Conservation (phyloP, 495 filamentous ascomycete species). For the Hypoxylon trugodes region DNA sequence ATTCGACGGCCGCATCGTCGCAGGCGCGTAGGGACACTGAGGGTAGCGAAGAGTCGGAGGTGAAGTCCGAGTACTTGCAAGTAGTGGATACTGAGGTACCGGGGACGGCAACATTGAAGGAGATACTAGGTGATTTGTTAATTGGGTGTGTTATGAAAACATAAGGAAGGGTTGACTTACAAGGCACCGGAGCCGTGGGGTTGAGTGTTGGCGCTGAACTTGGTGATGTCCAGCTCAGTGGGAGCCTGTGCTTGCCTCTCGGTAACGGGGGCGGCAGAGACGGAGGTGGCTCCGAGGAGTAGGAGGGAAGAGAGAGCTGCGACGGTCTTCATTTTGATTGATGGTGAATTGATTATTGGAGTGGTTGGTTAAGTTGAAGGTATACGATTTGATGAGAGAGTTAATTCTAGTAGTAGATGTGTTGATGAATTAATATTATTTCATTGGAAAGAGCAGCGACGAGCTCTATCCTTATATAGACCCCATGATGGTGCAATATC, state of each 20-base stretch:
- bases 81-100: constrained; percentile 17
- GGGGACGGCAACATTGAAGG: constrained; percentile 33
- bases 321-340: constrained; percentile 40
- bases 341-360: not conserved
- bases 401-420: not conserved
- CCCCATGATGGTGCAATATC: not conserved
- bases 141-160: not conserved
- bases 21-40: constrained; percentile 22
- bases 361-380: not conserved
- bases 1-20: constrained; percentile 31
- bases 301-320: constrained; percentile 31
- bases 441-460: not conserved
- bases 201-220: constrained; percentile 35
- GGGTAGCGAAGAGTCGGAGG: constrained; percentile 28
- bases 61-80: constrained; percentile 35
- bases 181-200: constrained; percentile 24
- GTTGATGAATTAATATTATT: not conserved
- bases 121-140: constrained; percentile 26
- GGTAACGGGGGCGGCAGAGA: constrained; percentile 27
- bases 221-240: constrained; percentile 25
- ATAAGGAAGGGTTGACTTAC: constrained; percentile 20
- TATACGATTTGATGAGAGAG: not conserved
- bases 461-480: constrained; percentile 11
- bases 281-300: constrained; percentile 35
- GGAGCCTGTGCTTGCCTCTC: constrained; percentile 16